Conservation (phyloP, 805 yeast species). For the Metschnikowia sp. region DNA sequence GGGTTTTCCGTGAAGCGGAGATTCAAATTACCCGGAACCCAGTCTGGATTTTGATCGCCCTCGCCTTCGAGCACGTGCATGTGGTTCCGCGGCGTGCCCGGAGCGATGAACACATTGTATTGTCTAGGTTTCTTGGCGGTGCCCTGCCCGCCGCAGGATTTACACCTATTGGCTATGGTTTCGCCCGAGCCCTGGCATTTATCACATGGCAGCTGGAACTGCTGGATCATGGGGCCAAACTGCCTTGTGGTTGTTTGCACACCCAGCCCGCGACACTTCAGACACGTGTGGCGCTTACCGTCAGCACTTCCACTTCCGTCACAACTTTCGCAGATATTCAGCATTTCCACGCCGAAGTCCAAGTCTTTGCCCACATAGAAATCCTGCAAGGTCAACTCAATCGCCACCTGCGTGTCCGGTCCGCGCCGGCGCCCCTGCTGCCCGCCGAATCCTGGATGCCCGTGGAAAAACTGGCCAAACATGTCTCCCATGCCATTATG, state of each 20-base stretch:
- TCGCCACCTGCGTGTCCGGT: conserved; percentile 52
- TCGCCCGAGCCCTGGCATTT: conserved; percentile 78
- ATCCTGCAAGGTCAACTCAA: conserved; percentile 59
- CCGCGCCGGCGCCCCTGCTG: conserved; percentile 51
- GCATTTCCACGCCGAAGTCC: conserved; percentile 63
- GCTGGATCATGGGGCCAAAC: conserved; percentile 87
- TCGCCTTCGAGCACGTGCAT: conserved; percentile 64
- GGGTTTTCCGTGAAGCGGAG: conserved; percentile 58
- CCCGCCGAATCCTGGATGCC: conserved; percentile 32
- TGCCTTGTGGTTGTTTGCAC: conserved; percentile 61
- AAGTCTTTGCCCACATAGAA: conserved; percentile 66
- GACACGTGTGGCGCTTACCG: conserved; percentile 64
- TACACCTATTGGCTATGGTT: conserved; percentile 60
- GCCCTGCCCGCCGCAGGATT: conserved; percentile 66
- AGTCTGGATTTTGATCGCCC: conserved; percentile 82
- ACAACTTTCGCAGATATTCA: conserved; percentile 73
- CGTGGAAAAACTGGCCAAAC: conserved; percentile 51
- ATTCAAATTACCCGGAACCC: conserved; percentile 74
- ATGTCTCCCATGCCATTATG: conserved; percentile 45
- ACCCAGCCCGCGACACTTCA: conserved; percentile 74
- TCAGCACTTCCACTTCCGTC: conserved; percentile 85
- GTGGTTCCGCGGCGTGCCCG: conserved; percentile 67
- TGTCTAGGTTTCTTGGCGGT: conserved; percentile 53
- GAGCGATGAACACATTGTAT: conserved; percentile 58
- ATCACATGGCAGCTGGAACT: conserved; percentile 75